Conservation (phyloP, 441 rosid species). For the Metrosideros polymorpha region DNA sequence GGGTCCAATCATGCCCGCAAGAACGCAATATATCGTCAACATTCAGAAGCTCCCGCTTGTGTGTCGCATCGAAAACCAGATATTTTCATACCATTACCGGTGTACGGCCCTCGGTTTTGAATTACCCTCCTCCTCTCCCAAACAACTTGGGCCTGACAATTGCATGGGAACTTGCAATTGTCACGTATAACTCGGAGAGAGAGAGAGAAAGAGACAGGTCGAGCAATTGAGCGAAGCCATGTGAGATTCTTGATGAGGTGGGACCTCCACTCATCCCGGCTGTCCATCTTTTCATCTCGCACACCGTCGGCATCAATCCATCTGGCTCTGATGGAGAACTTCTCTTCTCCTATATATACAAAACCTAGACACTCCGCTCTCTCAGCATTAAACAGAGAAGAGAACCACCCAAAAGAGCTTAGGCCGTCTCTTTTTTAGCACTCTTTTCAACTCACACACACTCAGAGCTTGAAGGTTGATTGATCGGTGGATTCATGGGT, state of each 20-base stretch:
- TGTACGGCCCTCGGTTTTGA: background rate
- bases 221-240: background rate
- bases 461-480: background rate
- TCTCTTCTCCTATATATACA: background rate
- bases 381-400: background rate
- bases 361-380: background rate
- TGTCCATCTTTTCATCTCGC: background rate
- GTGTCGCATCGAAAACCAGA: background rate
- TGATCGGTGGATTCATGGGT: slow-evolving; percentile 10
- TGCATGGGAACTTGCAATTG: background rate
- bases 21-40: background rate
- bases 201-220: background rate
- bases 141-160: background rate
- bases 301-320: background rate
- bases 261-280: background rate
- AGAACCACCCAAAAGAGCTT: background rate
- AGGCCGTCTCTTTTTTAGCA: background rate
- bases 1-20: background rate
- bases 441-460: background rate
- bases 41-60: background rate
- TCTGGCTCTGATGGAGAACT: background rate
- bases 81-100: background rate
- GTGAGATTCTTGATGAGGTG: background rate
- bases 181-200: background rate
- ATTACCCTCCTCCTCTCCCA: background rate